Conservation (phyloP, 2,329 filamentous ascomycete species). For the Trichoderma polysporum region DNA sequence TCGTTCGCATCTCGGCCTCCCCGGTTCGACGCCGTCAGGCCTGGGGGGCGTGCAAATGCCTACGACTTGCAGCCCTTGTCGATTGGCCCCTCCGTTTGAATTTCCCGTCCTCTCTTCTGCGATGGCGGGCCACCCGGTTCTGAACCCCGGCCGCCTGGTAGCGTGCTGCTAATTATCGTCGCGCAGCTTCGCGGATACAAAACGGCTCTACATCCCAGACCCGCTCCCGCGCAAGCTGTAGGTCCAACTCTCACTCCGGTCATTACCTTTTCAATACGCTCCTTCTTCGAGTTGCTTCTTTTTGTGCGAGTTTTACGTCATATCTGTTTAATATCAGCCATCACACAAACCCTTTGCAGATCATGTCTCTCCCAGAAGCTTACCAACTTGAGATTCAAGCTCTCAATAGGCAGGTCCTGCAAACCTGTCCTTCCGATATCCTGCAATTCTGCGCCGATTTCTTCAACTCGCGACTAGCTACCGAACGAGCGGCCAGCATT, state of each 20-base stretch:
- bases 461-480: constrained; percentile 64
- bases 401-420: constrained; percentile 61
- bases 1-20: constrained; percentile 22
- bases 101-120: constrained; percentile 19
- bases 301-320: constrained; percentile 17
- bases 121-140: constrained; percentile 20
- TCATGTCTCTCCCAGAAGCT: constrained; percentile 51
- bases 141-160: constrained; percentile 17
- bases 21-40: constrained; percentile 18
- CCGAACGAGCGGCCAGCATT: constrained; percentile 50
- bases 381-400: constrained; percentile 63
- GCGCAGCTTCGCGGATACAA: constrained; percentile 21
- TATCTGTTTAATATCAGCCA: constrained; percentile 8
- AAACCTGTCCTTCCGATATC: constrained; percentile 60
- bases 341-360: constrained; percentile 3
- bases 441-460: constrained; percentile 70
- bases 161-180: constrained; percentile 20
- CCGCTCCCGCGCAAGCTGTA: constrained; percentile 20
- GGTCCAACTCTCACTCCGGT: constrained; percentile 20
- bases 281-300: constrained; percentile 15
- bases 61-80: constrained; percentile 12
- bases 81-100: constrained; percentile 18
- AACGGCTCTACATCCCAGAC: constrained; percentile 20
- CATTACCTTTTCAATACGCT: constrained; percentile 17
- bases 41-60: constrained; percentile 19